A percentile compares a stretch with the other conserved stretches of the same genome.
Evolutionary conservation across 139 green algal genomes (phyloP).

Genomic region (Asterochloris sp.): DNA sequence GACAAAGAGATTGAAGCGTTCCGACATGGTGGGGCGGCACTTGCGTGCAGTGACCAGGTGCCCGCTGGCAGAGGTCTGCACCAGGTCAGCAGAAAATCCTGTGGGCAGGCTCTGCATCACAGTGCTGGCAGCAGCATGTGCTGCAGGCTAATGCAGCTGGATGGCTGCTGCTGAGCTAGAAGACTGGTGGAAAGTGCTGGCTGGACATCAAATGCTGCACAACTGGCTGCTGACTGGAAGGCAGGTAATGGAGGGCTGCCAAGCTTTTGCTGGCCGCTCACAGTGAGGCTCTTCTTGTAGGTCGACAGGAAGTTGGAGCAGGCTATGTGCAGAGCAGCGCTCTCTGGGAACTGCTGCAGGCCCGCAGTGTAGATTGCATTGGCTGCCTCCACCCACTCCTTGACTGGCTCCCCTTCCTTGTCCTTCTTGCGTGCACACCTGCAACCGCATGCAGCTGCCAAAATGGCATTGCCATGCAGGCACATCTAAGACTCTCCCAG

Average conservation of each 20-base stretch:
- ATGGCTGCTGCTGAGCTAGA: no score
- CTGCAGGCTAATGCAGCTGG: no score
- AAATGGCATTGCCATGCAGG: no score
- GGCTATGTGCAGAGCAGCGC: slow-evolving; percentile 6
- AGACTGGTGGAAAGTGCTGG: no score
- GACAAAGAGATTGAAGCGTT: slow-evolving; percentile 13
- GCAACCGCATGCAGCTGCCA: not conserved
- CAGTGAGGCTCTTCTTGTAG: slow-evolving; percentile 6
- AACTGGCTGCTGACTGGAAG: no score
- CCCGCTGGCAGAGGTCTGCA: not conserved
- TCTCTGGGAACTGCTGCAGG: slow-evolving; percentile 9
- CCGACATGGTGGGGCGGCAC: not conserved
- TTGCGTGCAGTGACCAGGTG: slow-evolving; percentile 1
- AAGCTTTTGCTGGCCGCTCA: not conserved
- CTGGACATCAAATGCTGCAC: no score
- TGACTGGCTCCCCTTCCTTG: slow-evolving; percentile 7
- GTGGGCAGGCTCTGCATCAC: no score
- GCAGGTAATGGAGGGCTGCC: no score
- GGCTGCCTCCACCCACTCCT: slow-evolving; percentile 10
- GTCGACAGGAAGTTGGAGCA: slow-evolving; percentile 17
- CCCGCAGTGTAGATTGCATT: slow-evolving; percentile 10
- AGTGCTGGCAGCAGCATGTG: no score
- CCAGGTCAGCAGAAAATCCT: no score
- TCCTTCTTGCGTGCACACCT: slow-evolving; percentile 18
- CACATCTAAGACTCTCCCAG: no score